Conservation (phyloP, 2,329 filamentous ascomycete genomes). For the Aspergillus spinulosporus region DNA sequence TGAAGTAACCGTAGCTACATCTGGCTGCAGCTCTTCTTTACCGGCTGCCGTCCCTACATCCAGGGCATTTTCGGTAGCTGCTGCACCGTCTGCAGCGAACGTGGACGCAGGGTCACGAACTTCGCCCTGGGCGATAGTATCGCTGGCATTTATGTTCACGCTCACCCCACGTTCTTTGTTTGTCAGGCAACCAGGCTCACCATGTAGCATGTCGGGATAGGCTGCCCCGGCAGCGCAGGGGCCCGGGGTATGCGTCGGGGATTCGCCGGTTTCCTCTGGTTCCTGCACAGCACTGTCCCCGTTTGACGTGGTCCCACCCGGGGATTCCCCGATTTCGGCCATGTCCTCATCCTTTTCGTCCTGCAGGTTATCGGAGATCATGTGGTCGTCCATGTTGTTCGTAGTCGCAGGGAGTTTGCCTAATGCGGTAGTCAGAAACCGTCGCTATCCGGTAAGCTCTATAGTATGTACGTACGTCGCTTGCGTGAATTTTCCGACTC, state of each 20-base stretch:
- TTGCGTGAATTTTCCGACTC: constrained; percentile 35
- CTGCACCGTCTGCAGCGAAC: not conserved
- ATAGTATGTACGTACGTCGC: constrained; percentile 26
- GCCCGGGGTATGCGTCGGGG: constrained; percentile 17
- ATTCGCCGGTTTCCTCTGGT: constrained; percentile 19
- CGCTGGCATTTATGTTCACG: constrained; percentile 20
- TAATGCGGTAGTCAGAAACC: constrained; percentile 17
- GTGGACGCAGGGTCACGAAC: constrained; percentile 1
- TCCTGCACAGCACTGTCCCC: constrained; percentile 14
- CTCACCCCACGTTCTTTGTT: constrained; percentile 10
- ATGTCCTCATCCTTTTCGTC: constrained; percentile 11
- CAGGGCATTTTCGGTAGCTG: constrained; percentile 9
- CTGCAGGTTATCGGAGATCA: constrained; percentile 14
- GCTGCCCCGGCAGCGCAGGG: constrained; percentile 15
- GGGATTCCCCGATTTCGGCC: constrained; percentile 8
- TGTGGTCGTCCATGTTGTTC: constrained; percentile 16
- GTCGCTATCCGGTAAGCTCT: not conserved
- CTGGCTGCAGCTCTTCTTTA: constrained; percentile 9
- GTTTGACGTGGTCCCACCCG: constrained; percentile 24
- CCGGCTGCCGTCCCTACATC: constrained; percentile 19
- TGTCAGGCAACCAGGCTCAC: constrained; percentile 12
- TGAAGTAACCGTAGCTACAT: constrained; percentile 4
- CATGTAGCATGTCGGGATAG: constrained; percentile 27
- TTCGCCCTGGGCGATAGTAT: constrained; percentile 6
- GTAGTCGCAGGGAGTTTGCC: constrained; percentile 25